phyloP scores from a whole-genome alignment of 805 yeast species.

The Vanderwaltozyma verrucispora region DNA sequence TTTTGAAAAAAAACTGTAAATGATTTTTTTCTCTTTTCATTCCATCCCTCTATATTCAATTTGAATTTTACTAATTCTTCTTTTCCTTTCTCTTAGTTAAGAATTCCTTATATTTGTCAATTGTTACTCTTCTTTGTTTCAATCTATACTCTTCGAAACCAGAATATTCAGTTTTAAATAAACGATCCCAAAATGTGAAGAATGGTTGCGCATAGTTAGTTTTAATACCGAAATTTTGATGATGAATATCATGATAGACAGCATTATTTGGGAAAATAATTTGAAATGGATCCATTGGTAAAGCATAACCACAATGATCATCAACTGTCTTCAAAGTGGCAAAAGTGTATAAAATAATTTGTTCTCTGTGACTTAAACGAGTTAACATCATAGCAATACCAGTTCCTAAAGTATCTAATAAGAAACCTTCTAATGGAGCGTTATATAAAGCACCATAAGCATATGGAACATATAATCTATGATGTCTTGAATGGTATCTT shows the following conservation, averaged over 20 bases:
- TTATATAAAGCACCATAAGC: slow-evolving; percentile 95
- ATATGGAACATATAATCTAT: slow-evolving; percentile 87
- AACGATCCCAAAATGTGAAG: slow-evolving; percentile 84
- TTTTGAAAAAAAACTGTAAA: no score
- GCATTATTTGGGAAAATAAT: slow-evolving; percentile 88
- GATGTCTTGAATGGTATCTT: slow-evolving; percentile 88
- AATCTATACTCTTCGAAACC: slow-evolving; percentile 39
- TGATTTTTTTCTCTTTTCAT: no score
- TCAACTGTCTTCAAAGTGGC: slow-evolving; percentile 95
- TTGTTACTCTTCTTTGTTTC: slow-evolving; percentile 56
- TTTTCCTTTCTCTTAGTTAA: slow-evolving; percentile 21
- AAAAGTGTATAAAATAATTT: slow-evolving; percentile 63
- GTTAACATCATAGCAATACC: slow-evolving; percentile 66
- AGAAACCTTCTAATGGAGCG: slow-evolving; percentile 87
- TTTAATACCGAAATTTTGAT: slow-evolving; percentile 91
- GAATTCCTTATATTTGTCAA: slow-evolving; percentile 55
- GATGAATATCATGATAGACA: slow-evolving; percentile 94
- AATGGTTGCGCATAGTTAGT: slow-evolving; percentile 93
- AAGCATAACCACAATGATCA: slow-evolving; percentile 96
- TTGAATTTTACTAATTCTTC: not conserved
- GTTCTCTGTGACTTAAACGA: slow-evolving; percentile 65
- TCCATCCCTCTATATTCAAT: no score
- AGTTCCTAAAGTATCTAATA: slow-evolving; percentile 86
- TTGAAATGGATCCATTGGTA: slow-evolving; percentile 90
- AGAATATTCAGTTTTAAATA: slow-evolving; percentile 62